Conservation (phyloP, 2,329 filamentous ascomycete genomes). For the Penicillium sp. region DNA sequence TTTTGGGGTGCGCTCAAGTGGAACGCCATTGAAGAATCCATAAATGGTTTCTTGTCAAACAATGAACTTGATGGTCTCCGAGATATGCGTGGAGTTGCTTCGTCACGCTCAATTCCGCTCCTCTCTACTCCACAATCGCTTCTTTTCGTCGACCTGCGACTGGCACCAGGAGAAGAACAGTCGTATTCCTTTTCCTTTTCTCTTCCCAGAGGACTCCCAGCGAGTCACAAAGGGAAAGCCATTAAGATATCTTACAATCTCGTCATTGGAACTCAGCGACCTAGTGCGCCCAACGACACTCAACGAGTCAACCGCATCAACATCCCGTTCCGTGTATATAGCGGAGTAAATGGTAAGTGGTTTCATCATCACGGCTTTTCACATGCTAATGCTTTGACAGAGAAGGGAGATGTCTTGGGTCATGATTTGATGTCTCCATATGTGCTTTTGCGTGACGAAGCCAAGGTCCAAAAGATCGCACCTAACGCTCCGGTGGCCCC, state of each 20-base stretch:
- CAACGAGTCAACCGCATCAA: slow-evolving; percentile 85
- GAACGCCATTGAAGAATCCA: slow-evolving; percentile 81
- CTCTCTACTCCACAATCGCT: slow-evolving; percentile 96
- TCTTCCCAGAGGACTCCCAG: slow-evolving; percentile 84
- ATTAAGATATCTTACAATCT: slow-evolving; percentile 93
- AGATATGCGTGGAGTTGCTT: slow-evolving; percentile 87
- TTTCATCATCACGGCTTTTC: background rate
- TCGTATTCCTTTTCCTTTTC: slow-evolving; percentile 85
- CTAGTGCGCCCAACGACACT: slow-evolving; percentile 73
- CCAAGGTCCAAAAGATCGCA: slow-evolving; percentile 61
- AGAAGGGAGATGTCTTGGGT: slow-evolving; percentile 79
- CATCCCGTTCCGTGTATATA: slow-evolving; percentile 87
- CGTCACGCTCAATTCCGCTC: slow-evolving; percentile 82
- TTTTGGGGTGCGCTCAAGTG: slow-evolving; percentile 84
- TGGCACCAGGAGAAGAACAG: slow-evolving; percentile 84
- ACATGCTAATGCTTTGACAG: slow-evolving; percentile 35
- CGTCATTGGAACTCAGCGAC: slow-evolving; percentile 85
- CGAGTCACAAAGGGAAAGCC: slow-evolving; percentile 84
- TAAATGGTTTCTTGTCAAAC: slow-evolving; percentile 82
- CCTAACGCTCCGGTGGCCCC: slow-evolving; percentile 32
- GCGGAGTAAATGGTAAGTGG: slow-evolving; percentile 74
- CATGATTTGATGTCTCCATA: slow-evolving; percentile 96
- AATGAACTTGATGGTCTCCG: slow-evolving; percentile 90
- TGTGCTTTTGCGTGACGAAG: slow-evolving; percentile 81
- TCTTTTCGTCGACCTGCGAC: slow-evolving; percentile 86